Evolutionary conservation across 805 yeast species (phyloP), one percentile per base, ranked within the genome.

Genomic region (Babjeviella inositovora): DNA sequence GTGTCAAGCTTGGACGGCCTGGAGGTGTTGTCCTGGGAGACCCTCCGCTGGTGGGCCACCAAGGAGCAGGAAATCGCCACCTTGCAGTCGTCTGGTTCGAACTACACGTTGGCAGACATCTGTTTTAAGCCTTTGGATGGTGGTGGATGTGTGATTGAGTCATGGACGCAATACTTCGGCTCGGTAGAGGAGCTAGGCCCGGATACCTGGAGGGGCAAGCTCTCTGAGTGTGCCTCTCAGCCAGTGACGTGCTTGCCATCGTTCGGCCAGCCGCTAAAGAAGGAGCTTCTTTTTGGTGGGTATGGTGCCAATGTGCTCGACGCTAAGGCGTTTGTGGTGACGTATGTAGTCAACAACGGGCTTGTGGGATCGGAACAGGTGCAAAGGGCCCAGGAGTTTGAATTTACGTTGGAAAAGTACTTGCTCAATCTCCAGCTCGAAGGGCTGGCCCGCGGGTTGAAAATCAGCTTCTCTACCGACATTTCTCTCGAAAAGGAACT

Each of bases 231-330:
- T 41, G 60, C 90, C 0, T 54, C 61, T 11, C 66, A 81, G 2
- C 97, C 97, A 0, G 96, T 87, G 2, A 73, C 67, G 31, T 87
- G 98, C 41, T 50, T 87, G 18, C 97, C 98, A 1, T 48, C 72
- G 0, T 87, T 85, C 47, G 93, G 81, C 38, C 96, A 84, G 42
- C 97, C 97, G 0, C 53, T 87, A 31, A 75, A 71, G 34, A 65
- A 70, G 14, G 67, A 72, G 25, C 34, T 82, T 11, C 42, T 87
- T 4, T 80, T 87, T 45, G 85, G 87, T 10, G 70, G 69, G 0
- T 43, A 41, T 24, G 57, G 50, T 5, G 29, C 32, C 11, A 57
- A 66, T 34, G 62, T 73, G 2, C 42, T 76, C 13, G 44, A 64
- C 0, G 58, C 95, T 0, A 52, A 58, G 17, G 93, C 97, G 0